Conservation (phyloP, 192 early-diverging fungal species). For the Coemansia sp. region DNA sequence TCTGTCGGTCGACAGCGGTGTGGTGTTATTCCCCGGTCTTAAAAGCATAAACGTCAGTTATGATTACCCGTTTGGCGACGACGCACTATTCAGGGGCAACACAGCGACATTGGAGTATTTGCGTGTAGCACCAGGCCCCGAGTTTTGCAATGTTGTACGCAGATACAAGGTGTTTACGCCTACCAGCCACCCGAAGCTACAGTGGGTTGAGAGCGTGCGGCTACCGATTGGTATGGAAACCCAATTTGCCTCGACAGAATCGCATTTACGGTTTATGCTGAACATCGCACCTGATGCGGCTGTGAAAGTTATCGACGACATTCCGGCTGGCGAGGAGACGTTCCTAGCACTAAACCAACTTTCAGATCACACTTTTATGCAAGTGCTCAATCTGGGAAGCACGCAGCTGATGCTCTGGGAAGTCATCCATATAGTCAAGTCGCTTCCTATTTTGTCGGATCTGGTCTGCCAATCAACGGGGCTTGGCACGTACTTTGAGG, state of each 20-base stretch:
- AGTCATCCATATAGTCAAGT: not conserved
- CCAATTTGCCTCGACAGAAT: not conserved
- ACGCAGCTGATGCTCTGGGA: slow-evolving; percentile 7
- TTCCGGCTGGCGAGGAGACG: not conserved
- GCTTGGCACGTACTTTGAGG: not conserved
- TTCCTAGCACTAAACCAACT: not conserved
- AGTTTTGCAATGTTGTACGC: not conserved
- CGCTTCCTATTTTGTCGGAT: not conserved
- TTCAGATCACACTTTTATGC: not conserved
- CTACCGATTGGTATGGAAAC: not conserved
- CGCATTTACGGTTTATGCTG: not conserved
- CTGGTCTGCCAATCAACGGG: not conserved
- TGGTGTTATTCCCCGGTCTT: not conserved
- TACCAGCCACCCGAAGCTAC: not conserved
- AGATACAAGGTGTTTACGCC: slow-evolving; percentile 3
- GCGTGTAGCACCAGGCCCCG: not conserved
- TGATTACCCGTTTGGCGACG: not conserved
- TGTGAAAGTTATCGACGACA: not conserved
- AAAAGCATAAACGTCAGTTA: not conserved
- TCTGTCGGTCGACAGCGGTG: not conserved
- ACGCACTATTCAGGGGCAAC: not conserved
- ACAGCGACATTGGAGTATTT: not conserved
- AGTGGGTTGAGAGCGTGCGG: not conserved
- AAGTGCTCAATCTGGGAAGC: not conserved
- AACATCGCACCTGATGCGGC: not conserved